Percentiles rank a stretch among this genome's conserved stretches.
These are phyloP conservation scores for Sporormia fimetaria DNA, from an alignment of 495 filamentous ascomycete species.

Conservation along the genomic window DNA sequence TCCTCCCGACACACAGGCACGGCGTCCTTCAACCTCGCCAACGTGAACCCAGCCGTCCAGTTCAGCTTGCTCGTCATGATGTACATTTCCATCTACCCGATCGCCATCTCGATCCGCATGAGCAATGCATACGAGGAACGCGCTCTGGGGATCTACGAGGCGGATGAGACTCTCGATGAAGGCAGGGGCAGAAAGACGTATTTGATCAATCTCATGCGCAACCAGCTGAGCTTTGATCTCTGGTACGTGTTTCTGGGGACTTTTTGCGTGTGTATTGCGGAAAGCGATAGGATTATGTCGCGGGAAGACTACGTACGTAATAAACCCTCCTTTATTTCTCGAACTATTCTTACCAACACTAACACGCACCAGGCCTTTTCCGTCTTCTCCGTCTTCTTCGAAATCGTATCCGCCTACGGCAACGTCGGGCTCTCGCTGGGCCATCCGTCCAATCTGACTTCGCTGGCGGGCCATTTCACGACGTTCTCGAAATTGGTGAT, in stretches of 20 bases:
- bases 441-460: not conserved
- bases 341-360: no score
- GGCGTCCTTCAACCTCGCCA: slow-evolving; percentile 4
- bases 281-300: not conserved
- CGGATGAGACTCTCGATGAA: not conserved
- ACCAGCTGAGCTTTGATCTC: slow-evolving; percentile 8
- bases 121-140: slow-evolving; percentile 8
- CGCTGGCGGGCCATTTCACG: not conserved
- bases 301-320: no score
- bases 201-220: slow-evolving; percentile 2
- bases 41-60: slow-evolving; percentile 5
- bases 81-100: slow-evolving; percentile 8
- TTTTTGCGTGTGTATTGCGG: slow-evolving; percentile 4
- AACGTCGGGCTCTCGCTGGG: slow-evolving; percentile 3
- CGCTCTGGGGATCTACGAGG: slow-evolving; percentile 7
- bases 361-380: slow-evolving; percentile 1
- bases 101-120: slow-evolving; percentile 4
- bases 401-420: slow-evolving; percentile 11
- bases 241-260: slow-evolving; percentile 9
- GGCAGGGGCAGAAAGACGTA: not conserved
- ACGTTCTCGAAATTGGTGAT: not conserved
- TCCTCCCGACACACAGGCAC: no score
- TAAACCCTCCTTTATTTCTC: no score
- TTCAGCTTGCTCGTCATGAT: slow-evolving; percentile 9
- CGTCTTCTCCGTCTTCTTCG: slow-evolving; percentile 11